phyloP scores from a whole-genome alignment of 164 flowering plant species.

The Nelumbo lutea region DNA sequence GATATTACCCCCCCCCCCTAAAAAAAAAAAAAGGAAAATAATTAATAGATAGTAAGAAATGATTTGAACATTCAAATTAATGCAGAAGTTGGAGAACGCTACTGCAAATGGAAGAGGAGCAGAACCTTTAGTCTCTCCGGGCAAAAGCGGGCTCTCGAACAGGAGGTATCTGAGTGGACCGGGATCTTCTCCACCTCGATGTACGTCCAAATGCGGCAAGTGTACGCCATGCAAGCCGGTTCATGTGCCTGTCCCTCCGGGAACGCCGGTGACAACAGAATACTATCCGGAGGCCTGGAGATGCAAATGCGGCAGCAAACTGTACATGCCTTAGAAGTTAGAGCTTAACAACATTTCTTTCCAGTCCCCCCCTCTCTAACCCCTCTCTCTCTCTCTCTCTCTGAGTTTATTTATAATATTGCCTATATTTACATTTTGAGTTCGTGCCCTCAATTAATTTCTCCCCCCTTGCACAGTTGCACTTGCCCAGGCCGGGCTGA shows the following conservation, averaged over 20 bases:
- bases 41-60: too few species aligned
- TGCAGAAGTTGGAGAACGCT: slow-evolving; percentile 3
- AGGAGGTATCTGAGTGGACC: slow-evolving; percentile 46
- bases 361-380: background rate
- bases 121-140: background rate
- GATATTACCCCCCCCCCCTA: too few species aligned
- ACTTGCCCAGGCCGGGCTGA: too few species aligned
- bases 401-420: too few species aligned
- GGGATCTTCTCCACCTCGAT: slow-evolving; percentile 68
- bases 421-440: too few species aligned
- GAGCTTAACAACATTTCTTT: background rate
- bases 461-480: too few species aligned
- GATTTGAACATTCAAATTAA: too few species aligned
- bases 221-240: slow-evolving; percentile 75
- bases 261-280: slow-evolving; percentile 60
- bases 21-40: background rate
- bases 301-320: slow-evolving; percentile 74
- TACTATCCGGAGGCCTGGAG: slow-evolving; percentile 83
- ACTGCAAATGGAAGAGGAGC: background rate
- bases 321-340: slow-evolving; percentile 50
- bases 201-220: slow-evolving; percentile 50
- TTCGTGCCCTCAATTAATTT: too few species aligned
- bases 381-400: too few species aligned
- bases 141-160: background rate
- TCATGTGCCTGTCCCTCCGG: slow-evolving; percentile 71